Percentiles rank a stretch among this genome's conserved stretches.
phyloP scores from a whole-genome alignment of 2,329 filamentous ascomycete genomes.

The Akanthomyces lecanii region DNA sequence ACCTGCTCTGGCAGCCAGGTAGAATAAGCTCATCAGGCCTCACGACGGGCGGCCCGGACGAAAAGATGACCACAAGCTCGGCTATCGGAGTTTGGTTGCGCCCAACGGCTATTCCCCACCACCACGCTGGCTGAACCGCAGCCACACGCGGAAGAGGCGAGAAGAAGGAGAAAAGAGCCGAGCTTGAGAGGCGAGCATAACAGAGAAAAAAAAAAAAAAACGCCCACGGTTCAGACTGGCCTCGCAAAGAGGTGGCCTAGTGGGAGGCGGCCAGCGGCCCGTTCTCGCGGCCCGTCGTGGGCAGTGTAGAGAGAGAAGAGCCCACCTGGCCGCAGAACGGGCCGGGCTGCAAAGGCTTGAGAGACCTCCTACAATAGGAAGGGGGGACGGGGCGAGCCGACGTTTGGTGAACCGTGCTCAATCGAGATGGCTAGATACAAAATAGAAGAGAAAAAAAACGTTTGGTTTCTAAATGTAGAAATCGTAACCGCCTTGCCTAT shows the following conservation, averaged over 20 bases:
- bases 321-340: conserved; percentile 5
- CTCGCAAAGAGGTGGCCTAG: neutral
- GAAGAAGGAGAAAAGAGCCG: neutral
- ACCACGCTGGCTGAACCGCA: too few relatives aligned
- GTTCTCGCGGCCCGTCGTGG: neutral
- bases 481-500: neutral
- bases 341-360: neutral
- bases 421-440: too few relatives aligned
- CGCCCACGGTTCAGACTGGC: conserved; percentile 12
- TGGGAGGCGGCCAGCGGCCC: neutral
- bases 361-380: too few relatives aligned
- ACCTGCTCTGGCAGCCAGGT: neutral
- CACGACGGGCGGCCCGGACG: too few relatives aligned
- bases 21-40: too few relatives aligned
- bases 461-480: neutral
- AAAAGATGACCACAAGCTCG: too few relatives aligned
- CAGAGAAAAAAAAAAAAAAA: neutral
- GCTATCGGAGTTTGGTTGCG: too few relatives aligned
- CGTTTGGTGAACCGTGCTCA: neutral
- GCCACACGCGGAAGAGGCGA: too few relatives aligned
- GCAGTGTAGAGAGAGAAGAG: neutral
- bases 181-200: neutral
- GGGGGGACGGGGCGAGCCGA: neutral
- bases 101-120: too few relatives aligned
- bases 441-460: neutral